Base-by-base conservation (phyloP, 768 basidiomycete species). In the Tylopilus balloui region DNA sequence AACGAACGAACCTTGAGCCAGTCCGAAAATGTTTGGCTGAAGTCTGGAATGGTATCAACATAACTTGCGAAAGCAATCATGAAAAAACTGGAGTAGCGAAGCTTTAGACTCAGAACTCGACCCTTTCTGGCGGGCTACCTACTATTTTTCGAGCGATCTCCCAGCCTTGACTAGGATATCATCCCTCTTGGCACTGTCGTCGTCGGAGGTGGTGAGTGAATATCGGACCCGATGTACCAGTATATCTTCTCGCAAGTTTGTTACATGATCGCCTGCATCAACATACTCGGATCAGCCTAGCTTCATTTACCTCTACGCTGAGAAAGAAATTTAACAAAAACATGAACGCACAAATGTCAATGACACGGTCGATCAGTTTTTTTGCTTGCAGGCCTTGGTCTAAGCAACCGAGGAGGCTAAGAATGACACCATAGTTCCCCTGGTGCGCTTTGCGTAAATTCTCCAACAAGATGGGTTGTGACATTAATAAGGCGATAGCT, bases 61-160 rank as follows among this genome's bases (percentile, higher is more conserved):
- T 88, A 99, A 52, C 84, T 89, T 3, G 93, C 88, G 60, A 97
- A 99, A 0, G 87, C 88, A 51, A 98, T 88, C 57, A 93, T 81
- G 70, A 97, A 97, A 72, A 95, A 96, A 67, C 89, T 92, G 48
- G 17, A 10, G 36, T 3, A 19, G 5, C n/a, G 12, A 21, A n/a
- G 11, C 8, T n/a, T 48, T 25, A 47, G 50, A 11, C 23, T 29
- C 47, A 24, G 29, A 38, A 45, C 17, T 44, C 23, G 25, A 11
- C 25, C 21, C 44, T 21, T 38, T 38, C 47, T 23, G 21, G 45
- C n/a, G 8, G n/a, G 14, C 28, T 3, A 68, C 84, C n/a, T 56
- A 90, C 90, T 93, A 94, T 78, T 92, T 91, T 69, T 94, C 91
- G 35, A 94, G 64, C 7, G 89, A 80, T 59, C 83, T 85, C 10